Evolutionary conservation across 225 moss, liverwort and hornwort genomes (phyloP).

Genomic region (Climacium dendroides): DNA sequence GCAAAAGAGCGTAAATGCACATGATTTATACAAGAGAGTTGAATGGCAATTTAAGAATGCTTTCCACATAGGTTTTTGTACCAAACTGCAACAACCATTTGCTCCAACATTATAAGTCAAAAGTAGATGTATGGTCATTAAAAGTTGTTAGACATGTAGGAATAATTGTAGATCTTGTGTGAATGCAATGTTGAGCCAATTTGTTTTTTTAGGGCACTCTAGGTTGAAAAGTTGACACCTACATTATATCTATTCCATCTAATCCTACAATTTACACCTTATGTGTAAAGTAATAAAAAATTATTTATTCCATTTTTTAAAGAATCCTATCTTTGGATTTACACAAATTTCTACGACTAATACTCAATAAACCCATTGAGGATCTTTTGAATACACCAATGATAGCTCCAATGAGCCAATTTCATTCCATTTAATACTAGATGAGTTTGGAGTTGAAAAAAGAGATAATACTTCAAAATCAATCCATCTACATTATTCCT

Average conservation of each 20-base stretch:
- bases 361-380: rapidly evolving
- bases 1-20: not conserved
- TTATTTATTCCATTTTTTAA: not conserved
- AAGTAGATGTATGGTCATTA: too few relatives aligned
- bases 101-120: too few relatives aligned
- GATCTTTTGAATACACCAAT: not conserved
- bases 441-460: not conserved
- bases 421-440: not conserved
- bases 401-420: not conserved
- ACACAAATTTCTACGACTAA: not conserved
- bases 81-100: too few relatives aligned
- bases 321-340: rapidly evolving
- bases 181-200: too few relatives aligned
- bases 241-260: not conserved
- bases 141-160: too few relatives aligned
- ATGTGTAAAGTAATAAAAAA: not conserved
- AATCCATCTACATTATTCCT: not conserved
- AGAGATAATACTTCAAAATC: not conserved
- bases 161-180: not conserved
- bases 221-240: too few relatives aligned
- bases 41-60: not conserved
- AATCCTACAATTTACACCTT: not conserved
- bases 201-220: too few relatives aligned
- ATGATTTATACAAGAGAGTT: not conserved
- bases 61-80: too few relatives aligned